Evolutionary conservation across 345 rosid species (phyloP), one percentile per base, ranked within the genome.

Genomic region (Salix koriyanagi): DNA sequence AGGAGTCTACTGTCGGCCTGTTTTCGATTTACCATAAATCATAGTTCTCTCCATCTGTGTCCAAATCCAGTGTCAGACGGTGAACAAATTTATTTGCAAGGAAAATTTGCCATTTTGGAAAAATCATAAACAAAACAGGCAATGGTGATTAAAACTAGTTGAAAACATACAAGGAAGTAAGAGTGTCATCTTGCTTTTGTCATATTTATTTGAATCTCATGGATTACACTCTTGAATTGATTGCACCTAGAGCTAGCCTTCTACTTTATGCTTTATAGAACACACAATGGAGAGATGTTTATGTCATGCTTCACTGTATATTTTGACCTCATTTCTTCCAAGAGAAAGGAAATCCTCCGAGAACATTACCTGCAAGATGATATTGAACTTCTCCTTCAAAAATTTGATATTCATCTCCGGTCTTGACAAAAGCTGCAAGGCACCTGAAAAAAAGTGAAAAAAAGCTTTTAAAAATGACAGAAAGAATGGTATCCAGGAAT

Each of bases 381-480:
- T 58, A 18, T 36, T 71, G 37, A 84, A 70, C 30, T 65, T 73
- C 32, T 62, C 75, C 12, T 77, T 75, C 39, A 86, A 32, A 32
- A 62, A 21, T 50, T 39, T 54, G 67, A 44, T 82, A 84, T 26
- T 82, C 85, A 6, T 60, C 61, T 37, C 52, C 78, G 7, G 82
- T 48, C 41, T 39, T 66, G 9, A 73, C 68, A 52, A 75, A 72
- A 10, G 42, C 30, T 50, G 44, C 76, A 34, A 79, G 5, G 79
- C 82, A 86, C 42, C 88, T 86, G 60, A 65, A 48, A 78, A 78
- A 42, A 18, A 25, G 67, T 5, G 18, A 18, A 2, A 36, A 36
- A 34, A 5, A 76, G 14, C 26, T 12, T 42, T 56, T 5, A 67
- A 34, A 34, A 56, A 19, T 2, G 58, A 19, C 58, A 52, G 23